Evolutionary conservation across 495 filamentous ascomycete genomes (phyloP).

Genomic region (Talaromyces stipitatus): DNA sequence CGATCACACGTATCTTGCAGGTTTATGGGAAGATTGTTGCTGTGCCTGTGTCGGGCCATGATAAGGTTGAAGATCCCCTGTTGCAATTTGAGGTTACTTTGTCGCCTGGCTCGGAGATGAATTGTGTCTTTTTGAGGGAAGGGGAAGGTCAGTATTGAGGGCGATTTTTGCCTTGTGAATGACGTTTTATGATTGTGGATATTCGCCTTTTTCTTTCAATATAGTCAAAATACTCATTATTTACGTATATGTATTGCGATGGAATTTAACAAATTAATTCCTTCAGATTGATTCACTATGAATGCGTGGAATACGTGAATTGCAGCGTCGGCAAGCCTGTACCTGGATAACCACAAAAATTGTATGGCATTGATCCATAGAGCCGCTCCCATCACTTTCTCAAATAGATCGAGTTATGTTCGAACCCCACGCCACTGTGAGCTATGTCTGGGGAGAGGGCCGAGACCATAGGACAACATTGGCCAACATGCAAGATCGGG

Average conservation of each 20-base stretch:
- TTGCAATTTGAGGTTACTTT: slow-evolving; percentile 33
- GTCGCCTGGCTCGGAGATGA: slow-evolving; percentile 32
- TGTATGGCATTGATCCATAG: too few relatives aligned
- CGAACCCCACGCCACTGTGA: too few relatives aligned
- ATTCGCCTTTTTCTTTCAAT: too few relatives aligned
- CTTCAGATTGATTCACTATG: too few relatives aligned
- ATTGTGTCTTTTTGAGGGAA: slow-evolving; percentile 35
- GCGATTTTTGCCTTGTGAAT: background rate
- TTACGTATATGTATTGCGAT: background rate
- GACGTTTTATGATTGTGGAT: background rate
- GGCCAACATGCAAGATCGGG: too few relatives aligned
- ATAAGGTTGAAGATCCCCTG: slow-evolving; percentile 27
- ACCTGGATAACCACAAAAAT: too few relatives aligned
- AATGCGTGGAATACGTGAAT: too few relatives aligned
- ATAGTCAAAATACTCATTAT: background rate
- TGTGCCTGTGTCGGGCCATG: slow-evolving; percentile 23
- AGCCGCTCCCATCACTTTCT: too few relatives aligned
- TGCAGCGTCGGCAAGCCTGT: too few relatives aligned
- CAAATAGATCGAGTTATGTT: too few relatives aligned
- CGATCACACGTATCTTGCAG: slow-evolving; percentile 54
- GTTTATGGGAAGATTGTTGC: slow-evolving; percentile 45
- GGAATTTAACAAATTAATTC: background rate
- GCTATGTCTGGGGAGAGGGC: too few relatives aligned
- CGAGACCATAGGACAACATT: too few relatives aligned
- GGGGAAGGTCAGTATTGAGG: slow-evolving; percentile 11